phyloP scores from a whole-genome alignment of 257 asterid genomes.

The Ehretia macrophylla region DNA sequence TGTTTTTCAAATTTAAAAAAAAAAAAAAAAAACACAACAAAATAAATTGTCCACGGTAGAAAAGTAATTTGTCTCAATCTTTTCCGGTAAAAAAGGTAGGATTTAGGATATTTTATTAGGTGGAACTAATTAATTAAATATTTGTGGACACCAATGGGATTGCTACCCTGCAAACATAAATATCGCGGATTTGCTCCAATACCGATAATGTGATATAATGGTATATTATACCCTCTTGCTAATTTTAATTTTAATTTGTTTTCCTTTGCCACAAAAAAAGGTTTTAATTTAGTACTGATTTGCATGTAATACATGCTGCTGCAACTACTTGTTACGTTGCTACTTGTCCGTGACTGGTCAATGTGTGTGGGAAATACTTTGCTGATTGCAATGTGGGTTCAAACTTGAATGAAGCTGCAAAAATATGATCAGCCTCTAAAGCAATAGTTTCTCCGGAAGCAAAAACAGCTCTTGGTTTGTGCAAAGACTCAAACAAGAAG shows the following conservation, averaged over 20 bases:
- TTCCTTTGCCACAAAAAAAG: not conserved
- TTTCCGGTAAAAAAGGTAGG: too few species aligned
- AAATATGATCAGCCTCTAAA: constrained; percentile 74
- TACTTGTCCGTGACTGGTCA: constrained; percentile 52
- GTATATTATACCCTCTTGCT: too few species aligned
- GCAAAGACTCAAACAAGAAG: not conserved
- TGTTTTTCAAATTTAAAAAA: not conserved
- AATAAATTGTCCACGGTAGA: too few species aligned
- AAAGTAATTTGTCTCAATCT: too few species aligned
- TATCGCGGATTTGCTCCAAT: too few species aligned
- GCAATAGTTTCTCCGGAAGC: constrained; percentile 39
- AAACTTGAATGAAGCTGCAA: constrained; percentile 53
- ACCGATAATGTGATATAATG: too few species aligned
- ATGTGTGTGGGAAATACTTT: constrained; percentile 69
- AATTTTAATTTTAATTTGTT: too few species aligned
- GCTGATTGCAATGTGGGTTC: constrained; percentile 91
- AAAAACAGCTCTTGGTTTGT: constrained; percentile 16
- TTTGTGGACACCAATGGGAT: too few species aligned
- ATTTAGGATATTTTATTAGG: too few species aligned
- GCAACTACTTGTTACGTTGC: constrained; percentile 93
- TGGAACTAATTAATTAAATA: too few species aligned
- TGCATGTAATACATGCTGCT: constrained; percentile 60
- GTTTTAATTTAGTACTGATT: not conserved
- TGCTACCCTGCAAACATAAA: too few species aligned
- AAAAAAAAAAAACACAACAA: not conserved